Conservation (phyloP, 352 stramenopile genomes). For the Globisporangium canariense region DNA sequence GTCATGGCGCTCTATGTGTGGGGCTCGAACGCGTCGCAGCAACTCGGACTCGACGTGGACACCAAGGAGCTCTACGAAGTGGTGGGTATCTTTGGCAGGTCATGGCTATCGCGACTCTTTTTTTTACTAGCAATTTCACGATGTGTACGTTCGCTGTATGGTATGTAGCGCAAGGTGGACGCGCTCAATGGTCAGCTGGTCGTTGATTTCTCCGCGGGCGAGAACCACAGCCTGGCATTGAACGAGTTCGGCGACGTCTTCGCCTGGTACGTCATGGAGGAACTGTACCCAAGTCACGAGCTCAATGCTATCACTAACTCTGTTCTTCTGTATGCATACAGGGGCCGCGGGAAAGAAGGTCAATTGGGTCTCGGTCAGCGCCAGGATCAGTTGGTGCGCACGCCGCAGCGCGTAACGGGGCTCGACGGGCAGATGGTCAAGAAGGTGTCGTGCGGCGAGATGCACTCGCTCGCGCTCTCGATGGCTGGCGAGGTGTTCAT, state of each 20-base stretch:
- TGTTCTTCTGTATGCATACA: constrained; percentile 10
- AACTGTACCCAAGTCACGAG: neutral
- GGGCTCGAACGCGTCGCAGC: constrained; percentile 70
- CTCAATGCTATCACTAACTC: neutral
- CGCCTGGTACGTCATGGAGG: constrained; percentile 37
- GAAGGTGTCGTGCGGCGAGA: constrained; percentile 73
- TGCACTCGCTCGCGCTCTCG: constrained; percentile 65
- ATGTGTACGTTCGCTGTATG: neutral
- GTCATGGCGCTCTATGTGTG: constrained; percentile 75
- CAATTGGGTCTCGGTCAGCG: constrained; percentile 51
- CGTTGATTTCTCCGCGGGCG: constrained; percentile 69
- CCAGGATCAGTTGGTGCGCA: constrained; percentile 30
- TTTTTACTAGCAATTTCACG: neutral
- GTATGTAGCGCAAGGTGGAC: constrained; percentile 42
- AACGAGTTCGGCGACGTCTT: constrained; percentile 84
- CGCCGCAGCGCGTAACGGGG: constrained; percentile 40
- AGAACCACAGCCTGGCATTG: constrained; percentile 69
- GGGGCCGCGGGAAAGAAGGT: constrained; percentile 64
- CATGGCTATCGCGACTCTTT: constrained; percentile 7
- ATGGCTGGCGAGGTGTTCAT: constrained; percentile 66
- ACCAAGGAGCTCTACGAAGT: constrained; percentile 62
- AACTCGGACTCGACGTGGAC: constrained; percentile 49
- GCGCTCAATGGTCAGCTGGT: constrained; percentile 55
- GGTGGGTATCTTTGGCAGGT: constrained; percentile 18
- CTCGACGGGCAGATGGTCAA: constrained; percentile 63